These are phyloP conservation scores for Penicillium expansum DNA, from an alignment of 2,329 filamentous ascomycete genomes.

Conservation along the genomic window DNA sequence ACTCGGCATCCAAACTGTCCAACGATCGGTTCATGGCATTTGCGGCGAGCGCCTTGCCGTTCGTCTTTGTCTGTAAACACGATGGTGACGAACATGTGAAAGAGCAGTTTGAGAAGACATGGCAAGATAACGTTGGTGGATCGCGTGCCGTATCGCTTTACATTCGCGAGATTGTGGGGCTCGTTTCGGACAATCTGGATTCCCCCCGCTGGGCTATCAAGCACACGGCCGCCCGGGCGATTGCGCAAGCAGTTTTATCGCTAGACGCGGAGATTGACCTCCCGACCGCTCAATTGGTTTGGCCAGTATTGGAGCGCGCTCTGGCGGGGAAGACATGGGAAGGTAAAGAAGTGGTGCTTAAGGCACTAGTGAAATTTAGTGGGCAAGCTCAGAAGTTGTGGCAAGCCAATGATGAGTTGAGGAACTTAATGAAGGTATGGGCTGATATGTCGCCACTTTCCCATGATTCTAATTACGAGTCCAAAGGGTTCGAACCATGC, in stretches of 20 bases:
- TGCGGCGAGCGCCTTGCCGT: conserved; percentile 73
- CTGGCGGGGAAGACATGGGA: conserved; percentile 87
- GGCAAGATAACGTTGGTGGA: conserved; percentile 87
- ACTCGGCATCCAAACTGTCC: conserved; percentile 79
- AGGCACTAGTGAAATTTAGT: conserved; percentile 75
- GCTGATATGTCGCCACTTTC: conserved; percentile 1
- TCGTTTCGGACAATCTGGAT: conserved; percentile 67
- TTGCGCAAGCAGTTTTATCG: conserved; percentile 69
- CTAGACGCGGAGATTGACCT: conserved; percentile 58
- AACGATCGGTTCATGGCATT: conserved; percentile 82
- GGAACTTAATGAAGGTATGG: conserved; percentile 65
- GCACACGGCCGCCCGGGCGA: conserved; percentile 78
- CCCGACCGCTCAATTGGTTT: conserved; percentile 63
- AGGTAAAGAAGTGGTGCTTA: conserved; percentile 81
- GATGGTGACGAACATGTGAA: conserved; percentile 77
- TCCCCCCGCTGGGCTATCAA: conserved; percentile 87
- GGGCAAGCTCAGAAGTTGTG: conserved; percentile 60
- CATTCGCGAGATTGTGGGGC: conserved; percentile 71
- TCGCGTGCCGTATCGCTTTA: conserved; percentile 78
- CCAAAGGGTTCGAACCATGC: background rate
- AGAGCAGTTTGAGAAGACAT: conserved; percentile 78
- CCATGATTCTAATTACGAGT: background rate
- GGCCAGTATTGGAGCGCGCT: conserved; percentile 79
- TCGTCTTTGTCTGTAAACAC: conserved; percentile 83
- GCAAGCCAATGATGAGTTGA: conserved; percentile 57